Evolutionary conservation across 2,329 filamentous ascomycete species (phyloP), one percentile per base, ranked within the genome.

Genomic region (Fusarium sp.): DNA sequence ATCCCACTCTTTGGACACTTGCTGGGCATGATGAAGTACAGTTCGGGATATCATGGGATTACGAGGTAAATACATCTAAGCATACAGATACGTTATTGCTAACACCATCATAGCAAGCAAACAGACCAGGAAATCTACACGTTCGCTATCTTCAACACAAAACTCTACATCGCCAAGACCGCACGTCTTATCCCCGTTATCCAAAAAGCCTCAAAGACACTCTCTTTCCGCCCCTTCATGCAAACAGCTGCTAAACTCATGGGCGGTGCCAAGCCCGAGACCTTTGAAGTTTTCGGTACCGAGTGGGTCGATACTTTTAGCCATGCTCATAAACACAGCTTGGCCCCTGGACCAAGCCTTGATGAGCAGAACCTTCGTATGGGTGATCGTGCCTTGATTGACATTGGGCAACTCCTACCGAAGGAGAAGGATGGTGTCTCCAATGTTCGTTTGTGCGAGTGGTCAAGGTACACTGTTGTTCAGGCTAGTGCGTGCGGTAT

Each of bases 221-320:
- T 77, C 0, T 73, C 73, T 6, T 77, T 77, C 53, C 69, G 70
- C 0, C 75, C 75, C 0, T 73, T 76, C 3, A 59, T 76, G 35
- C 74, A 75, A 6, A 67, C 68, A 6, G 60, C 54, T 5, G 22
- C 63, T 0, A 70, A 46, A 32, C 14, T 47, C 7, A 65, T 71
- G 68, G 70, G 66, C 0, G 66, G 52, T n/a, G 63, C 69, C 0
- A 59, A 43, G 0, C 26, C 62, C 0, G 60, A 65, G 26, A 70
- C 66, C 0, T 56, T 52, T 4, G 59, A 70, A 4, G n/a, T 61
- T 2, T 70, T 71, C 28, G 69, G 69, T 3, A 59, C 47, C 0
- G 63, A 68, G 3, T 43, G 66, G 45, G 19, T 56, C 2, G 63
- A 70, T 24, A 52, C 51, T 0, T 60, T 71, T 1, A 67, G 62